Conservation (phyloP, 2,329 filamentous ascomycete genomes). For the Cytospora chrysosperma region DNA sequence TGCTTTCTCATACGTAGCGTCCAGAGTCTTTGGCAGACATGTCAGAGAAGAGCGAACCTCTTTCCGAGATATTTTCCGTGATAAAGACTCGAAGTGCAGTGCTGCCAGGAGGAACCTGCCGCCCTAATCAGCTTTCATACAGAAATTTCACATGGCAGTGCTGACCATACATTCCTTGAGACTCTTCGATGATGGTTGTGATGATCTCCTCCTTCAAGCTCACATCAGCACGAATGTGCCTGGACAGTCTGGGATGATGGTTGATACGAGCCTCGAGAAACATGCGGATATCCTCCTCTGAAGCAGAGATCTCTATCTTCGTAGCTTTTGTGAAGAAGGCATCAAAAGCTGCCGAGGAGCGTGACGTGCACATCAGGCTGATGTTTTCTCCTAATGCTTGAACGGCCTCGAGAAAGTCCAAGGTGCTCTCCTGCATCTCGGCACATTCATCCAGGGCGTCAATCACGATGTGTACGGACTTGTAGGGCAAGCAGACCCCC, state of each 20-base stretch:
- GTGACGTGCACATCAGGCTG: neutral
- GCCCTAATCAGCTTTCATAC: neutral
- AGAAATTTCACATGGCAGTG: neutral
- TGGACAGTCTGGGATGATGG: neutral
- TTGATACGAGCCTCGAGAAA: neutral
- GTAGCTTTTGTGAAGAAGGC: neutral
- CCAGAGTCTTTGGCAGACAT: conserved; percentile 5
- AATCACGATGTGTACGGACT: neutral
- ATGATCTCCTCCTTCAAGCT: neutral
- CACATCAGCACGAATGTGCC: neutral
- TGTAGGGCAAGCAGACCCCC: neutral
- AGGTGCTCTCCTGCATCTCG: neutral
- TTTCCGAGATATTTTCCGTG: neutral
- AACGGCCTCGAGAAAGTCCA: neutral
- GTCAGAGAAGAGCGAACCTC: conserved; percentile 4
- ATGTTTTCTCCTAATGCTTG: neutral
- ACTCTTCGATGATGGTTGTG: neutral
- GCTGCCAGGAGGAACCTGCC: conserved; percentile 12
- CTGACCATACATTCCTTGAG: neutral
- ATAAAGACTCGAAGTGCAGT: conserved; percentile 4
- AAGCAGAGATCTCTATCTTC: neutral
- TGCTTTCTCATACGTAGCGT: conserved; percentile 11
- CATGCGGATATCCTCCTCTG: neutral
- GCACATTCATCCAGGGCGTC: neutral
- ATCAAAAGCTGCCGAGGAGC: neutral